phyloP scores from a whole-genome alignment of 2,329 filamentous ascomycete species.

The Exophiala sideris region DNA sequence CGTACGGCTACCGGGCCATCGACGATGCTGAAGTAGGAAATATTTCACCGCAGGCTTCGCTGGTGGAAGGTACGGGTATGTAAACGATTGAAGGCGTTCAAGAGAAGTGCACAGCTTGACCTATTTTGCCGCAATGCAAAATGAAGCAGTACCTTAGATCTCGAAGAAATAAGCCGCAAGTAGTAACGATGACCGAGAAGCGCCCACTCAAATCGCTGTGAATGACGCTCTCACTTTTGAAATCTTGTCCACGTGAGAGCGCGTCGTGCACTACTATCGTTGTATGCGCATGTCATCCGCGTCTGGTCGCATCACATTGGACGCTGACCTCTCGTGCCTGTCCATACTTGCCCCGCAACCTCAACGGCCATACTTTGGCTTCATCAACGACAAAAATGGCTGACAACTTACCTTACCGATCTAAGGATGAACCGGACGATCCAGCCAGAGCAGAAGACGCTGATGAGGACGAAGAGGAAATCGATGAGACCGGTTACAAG shows the following conservation, averaged over 20 bases:
- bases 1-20: constrained; percentile 15
- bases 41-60: no score
- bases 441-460: constrained; percentile 37
- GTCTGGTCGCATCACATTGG: constrained; percentile 3
- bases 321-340: background rate
- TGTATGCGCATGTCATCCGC: background rate
- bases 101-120: background rate
- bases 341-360: background rate
- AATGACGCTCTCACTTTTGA: background rate
- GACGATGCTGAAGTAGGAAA: background rate
- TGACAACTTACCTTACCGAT: constrained; percentile 22
- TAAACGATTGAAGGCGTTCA: background rate
- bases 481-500: constrained; percentile 66
- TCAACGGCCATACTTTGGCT: background rate
- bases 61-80: no score
- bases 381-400: constrained; percentile 18
- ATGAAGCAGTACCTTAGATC: no score
- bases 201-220: no score
- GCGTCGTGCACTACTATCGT: constrained; percentile 7
- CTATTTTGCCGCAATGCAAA: no score
- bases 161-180: no score
- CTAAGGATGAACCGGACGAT: constrained; percentile 38
- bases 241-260: constrained; percentile 11
- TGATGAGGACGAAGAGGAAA: constrained; percentile 45
- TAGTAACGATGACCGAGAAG: no score